Evolutionary conservation across 306 rosid genomes (phyloP), one percentile per base, ranked within the genome.

Genomic region (Dryas alaskensis): DNA sequence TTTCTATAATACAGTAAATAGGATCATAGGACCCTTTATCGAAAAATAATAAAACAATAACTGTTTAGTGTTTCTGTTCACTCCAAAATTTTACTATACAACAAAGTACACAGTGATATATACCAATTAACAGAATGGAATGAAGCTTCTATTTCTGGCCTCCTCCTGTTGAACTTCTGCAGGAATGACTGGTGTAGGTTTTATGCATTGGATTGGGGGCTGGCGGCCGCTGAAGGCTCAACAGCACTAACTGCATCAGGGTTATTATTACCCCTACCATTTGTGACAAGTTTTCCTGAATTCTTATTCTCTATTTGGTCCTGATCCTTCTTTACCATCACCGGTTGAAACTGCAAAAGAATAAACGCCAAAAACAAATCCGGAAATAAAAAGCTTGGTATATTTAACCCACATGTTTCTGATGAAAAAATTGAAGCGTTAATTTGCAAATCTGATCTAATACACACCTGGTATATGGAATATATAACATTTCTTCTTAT

Each of bases 401-500:
- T 40, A 13, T 69, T 44, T 3, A 16, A 53, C 48, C 0, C 7
- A 46, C 27, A 5, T 72, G 3, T 13, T 45, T 58, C 45, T 22
- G 39, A 60, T 12, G 65, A 46, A 19, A 47, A 40, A 8, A 17
- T 7, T 3, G 3, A 11, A 49, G 9, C 16, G n/a, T 37, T 22
- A 11, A 69, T 42, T 5, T n/a, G 68, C 37, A 64, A 42, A 42
- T 31, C 37, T 31, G 3, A 31, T 31, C 46, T 42, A 8, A 62
- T 55, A 58, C 88, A 55, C 79, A 91, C 99, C 97, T 89, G 99
- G 79, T 94, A 94, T 39, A 94, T 90, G 40, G 99, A 92, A 82
- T 89, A 94, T 39, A 94, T 94, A 70, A 94, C 99, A 73, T 94
- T 94, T 84, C 99, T 89, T 87, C 99, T 86, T 53, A 94, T 78